These are phyloP conservation scores for Acorus gramineus DNA, from an alignment of 106 monocot genomes.

Conservation along the genomic window DNA sequence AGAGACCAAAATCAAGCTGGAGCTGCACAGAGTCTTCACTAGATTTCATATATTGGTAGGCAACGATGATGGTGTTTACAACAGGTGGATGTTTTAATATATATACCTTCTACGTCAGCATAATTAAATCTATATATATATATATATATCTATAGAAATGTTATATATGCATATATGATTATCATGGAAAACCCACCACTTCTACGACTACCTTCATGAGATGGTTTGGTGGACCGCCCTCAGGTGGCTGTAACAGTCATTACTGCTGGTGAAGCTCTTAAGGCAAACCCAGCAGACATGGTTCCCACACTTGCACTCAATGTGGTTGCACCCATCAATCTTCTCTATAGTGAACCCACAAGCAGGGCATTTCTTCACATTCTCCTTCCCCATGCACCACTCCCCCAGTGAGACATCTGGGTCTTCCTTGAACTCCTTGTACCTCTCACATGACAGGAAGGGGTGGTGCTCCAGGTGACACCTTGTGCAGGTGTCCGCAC, in stretches of 20 bases:
- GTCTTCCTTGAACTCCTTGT: constrained; percentile 70
- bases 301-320: constrained; percentile 57
- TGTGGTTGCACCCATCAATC: constrained; percentile 83
- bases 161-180: too few species aligned
- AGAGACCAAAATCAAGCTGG: too few species aligned
- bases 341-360: constrained; percentile 76
- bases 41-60: too few species aligned
- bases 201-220: too few species aligned
- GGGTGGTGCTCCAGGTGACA: constrained; percentile 87
- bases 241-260: constrained; percentile 68
- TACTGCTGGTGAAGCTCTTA: constrained; percentile 28
- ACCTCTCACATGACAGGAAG: constrained; percentile 55
- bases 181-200: too few species aligned
- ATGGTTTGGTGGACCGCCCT: constrained; percentile 18
- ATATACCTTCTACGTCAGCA: too few species aligned
- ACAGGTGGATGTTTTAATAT: too few species aligned
- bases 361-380: constrained; percentile 69
- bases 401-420: constrained; percentile 57
- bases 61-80: too few species aligned
- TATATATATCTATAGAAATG: too few species aligned
- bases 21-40: too few species aligned
- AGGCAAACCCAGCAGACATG: constrained; percentile 89
- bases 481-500: constrained; percentile 63
- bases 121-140: too few species aligned
- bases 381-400: constrained; percentile 67